A percentile compares a stretch with the other conserved stretches of the same genome.
phyloP scores from a whole-genome alignment of 345 rosid genomes.

The Pelargonium nanum region DNA sequence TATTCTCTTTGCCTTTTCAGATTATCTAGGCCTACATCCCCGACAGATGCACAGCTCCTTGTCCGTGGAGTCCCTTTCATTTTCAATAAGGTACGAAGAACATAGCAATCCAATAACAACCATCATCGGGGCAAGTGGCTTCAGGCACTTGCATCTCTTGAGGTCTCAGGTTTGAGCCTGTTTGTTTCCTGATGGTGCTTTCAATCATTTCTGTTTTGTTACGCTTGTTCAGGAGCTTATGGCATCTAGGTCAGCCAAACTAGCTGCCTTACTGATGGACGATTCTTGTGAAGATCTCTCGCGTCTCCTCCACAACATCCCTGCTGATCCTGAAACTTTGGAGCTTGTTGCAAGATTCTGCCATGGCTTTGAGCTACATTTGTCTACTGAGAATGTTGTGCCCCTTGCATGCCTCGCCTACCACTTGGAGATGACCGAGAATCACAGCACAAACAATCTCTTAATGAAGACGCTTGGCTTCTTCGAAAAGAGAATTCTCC shows the following conservation, averaged over 20 bases:
- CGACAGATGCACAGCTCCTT: slow-evolving; percentile 26
- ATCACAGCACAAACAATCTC: slow-evolving; percentile 48
- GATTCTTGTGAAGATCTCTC: slow-evolving; percentile 22
- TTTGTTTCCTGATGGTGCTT: neutral
- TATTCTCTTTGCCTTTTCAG: slow-evolving; percentile 18
- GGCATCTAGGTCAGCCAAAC: slow-evolving; percentile 52
- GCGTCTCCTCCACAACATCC: slow-evolving; percentile 33
- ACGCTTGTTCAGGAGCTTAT: slow-evolving; percentile 43
- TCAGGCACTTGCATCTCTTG: too few species aligned
- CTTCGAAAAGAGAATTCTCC: slow-evolving; percentile 42
- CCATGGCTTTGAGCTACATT: slow-evolving; percentile 33
- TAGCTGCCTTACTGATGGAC: slow-evolving; percentile 36
- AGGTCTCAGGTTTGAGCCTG: too few species aligned
- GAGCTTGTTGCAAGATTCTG: slow-evolving; percentile 66
- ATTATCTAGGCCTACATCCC: slow-evolving; percentile 19
- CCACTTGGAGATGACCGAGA: slow-evolving; percentile 60
- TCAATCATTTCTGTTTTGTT: neutral
- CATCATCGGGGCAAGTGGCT: too few species aligned
- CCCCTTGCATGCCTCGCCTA: slow-evolving; percentile 49
- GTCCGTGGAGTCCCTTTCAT: slow-evolving; percentile 31
- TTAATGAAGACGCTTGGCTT: slow-evolving; percentile 32
- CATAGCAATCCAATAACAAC: too few species aligned
- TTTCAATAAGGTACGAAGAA: slow-evolving; percentile 22
- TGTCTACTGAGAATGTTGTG: slow-evolving; percentile 46
- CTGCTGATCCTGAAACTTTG: slow-evolving; percentile 43